Percentiles rank a stretch among this genome's conserved stretches.
These are phyloP conservation scores for Vaccinium macrocarpon DNA, from an alignment of 148 eudicot species.

Conservation along the genomic window DNA sequence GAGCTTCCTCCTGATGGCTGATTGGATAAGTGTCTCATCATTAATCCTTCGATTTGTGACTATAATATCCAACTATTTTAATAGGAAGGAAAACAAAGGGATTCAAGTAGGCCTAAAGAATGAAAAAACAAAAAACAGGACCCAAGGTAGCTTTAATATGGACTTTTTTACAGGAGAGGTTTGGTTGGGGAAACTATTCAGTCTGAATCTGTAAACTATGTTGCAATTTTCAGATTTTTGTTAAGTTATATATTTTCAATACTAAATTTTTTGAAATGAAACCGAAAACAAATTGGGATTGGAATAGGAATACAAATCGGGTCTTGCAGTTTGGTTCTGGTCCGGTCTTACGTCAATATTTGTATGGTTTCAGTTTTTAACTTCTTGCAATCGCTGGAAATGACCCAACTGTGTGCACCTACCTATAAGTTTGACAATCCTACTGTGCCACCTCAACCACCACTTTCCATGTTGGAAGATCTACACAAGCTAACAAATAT, in stretches of 20 bases:
- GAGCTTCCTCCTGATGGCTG: too few species aligned
- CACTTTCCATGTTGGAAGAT: constrained; percentile 28
- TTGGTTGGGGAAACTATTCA: neutral
- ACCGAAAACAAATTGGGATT: neutral
- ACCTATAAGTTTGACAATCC: too few species aligned
- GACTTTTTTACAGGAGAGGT: neutral
- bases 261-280: too few species aligned
- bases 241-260: too few species aligned
- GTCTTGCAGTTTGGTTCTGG: neutral
- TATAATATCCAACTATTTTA: too few species aligned
- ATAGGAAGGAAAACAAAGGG: too few species aligned
- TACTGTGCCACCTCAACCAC: neutral
- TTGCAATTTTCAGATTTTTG: neutral
- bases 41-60: too few species aligned
- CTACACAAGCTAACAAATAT: constrained; percentile 34
- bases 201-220: neutral
- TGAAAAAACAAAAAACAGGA: neutral
- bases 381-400: neutral
- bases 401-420: neutral
- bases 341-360: too few species aligned
- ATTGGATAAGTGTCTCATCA: too few species aligned
- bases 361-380: too few species aligned
- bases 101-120: too few species aligned
- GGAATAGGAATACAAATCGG: neutral
- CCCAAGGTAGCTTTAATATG: neutral